Evolutionary conservation across 495 filamentous ascomycete species (phyloP).

Genomic region (Tetracladium setigerum): DNA sequence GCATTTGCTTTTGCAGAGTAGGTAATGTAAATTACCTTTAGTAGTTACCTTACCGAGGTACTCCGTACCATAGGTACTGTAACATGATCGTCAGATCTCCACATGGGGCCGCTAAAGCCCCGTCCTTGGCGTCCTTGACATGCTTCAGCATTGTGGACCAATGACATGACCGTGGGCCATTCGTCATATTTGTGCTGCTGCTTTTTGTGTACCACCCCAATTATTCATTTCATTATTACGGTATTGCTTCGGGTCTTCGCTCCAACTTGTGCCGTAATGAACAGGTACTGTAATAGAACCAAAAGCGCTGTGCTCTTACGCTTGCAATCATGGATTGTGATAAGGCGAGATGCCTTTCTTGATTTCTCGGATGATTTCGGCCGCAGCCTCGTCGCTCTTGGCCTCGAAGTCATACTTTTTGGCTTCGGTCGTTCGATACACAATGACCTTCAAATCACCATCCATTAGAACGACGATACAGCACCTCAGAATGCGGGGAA

Average conservation of each 20-base stretch:
- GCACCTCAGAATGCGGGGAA: not conserved
- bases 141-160: not conserved
- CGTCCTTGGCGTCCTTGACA: not conserved
- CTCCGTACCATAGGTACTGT: constrained; percentile 10
- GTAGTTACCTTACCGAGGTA: constrained; percentile 1
- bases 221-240: no score
- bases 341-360: constrained; percentile 60
- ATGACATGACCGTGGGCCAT: no score
- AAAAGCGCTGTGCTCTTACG: no score
- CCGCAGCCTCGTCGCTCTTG: constrained; percentile 66
- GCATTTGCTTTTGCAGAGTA: not conserved
- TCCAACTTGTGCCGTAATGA: no score
- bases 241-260: no score
- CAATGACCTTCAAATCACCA: constrained; percentile 46
- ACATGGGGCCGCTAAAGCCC: constrained; percentile 1
- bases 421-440: constrained; percentile 74
- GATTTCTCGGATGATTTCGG: constrained; percentile 83
- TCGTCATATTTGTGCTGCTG: no score
- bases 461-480: not conserved
- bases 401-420: constrained; percentile 98
- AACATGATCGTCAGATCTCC: constrained; percentile 9
- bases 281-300: no score
- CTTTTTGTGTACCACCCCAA: no score
- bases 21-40: not conserved
- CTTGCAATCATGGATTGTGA: constrained; percentile 8